A percentile compares a stretch with the other conserved stretches of the same genome.
phyloP scores from a whole-genome alignment of 345 rosid species.

The Linum tenue region DNA sequence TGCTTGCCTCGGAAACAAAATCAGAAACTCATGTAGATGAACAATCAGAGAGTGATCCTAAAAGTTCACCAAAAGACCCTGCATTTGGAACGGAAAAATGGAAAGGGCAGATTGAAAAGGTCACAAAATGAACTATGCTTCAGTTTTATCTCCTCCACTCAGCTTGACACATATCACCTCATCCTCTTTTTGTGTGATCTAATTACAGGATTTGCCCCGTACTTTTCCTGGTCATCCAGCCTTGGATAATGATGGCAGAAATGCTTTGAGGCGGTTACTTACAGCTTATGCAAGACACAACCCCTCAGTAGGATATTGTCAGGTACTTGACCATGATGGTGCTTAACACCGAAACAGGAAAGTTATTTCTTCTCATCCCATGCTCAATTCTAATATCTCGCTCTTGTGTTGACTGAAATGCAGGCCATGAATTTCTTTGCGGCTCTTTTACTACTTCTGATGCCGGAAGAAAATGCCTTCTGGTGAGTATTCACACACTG shows the following conservation, averaged over 20 bases:
- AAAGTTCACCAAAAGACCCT: constrained; percentile 39
- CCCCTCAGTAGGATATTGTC: constrained; percentile 99
- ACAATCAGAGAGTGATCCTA: constrained; percentile 27
- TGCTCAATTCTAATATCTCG: neutral
- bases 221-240: constrained; percentile 99
- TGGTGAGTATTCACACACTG: constrained; percentile 47
- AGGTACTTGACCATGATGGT: constrained; percentile 37
- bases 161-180: constrained; percentile 6
- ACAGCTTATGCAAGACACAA: constrained; percentile 99
- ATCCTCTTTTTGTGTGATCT: constrained; percentile 16
- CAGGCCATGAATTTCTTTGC: constrained; percentile 99
- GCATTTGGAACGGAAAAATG: constrained; percentile 67
- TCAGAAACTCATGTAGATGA: constrained; percentile 33
- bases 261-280: constrained; percentile 95
- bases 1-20: constrained; percentile 55
- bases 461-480: constrained; percentile 99
- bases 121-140: constrained; percentile 19
- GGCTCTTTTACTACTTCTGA: constrained; percentile 88
- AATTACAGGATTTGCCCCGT: constrained; percentile 91
- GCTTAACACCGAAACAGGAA: neutral
- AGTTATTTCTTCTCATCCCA: neutral
- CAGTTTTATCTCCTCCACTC: constrained; percentile 16
- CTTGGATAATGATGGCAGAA: constrained; percentile 87
- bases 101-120: constrained; percentile 99
- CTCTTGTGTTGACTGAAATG: constrained; percentile 12